These are phyloP conservation scores for Cyamopsis tetragonoloba DNA, from an alignment of 306 rosid species.

Conservation along the genomic window DNA sequence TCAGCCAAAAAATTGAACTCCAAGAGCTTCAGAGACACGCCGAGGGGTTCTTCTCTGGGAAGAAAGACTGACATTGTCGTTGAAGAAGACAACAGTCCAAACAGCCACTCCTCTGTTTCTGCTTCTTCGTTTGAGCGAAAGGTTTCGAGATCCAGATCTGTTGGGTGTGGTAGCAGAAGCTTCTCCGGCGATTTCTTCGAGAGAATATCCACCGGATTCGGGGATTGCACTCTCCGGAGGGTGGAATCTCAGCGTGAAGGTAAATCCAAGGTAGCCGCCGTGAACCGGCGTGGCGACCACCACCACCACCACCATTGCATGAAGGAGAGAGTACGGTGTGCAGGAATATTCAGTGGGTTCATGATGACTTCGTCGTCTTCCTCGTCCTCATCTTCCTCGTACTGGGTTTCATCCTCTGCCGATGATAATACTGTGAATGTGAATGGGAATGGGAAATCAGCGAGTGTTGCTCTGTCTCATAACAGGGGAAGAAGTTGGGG, in stretches of 20 bases:
- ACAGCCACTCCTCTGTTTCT: conserved; percentile 41
- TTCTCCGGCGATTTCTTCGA: conserved; percentile 94
- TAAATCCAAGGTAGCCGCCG: conserved; percentile 34
- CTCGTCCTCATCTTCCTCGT: conserved; percentile 62
- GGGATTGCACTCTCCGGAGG: conserved; percentile 86
- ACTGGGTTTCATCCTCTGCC: conserved; percentile 68
- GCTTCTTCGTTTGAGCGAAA: conserved; percentile 78
- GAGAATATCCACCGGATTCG: conserved; percentile 95
- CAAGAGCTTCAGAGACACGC: conserved; percentile 30
- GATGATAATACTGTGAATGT: conserved; percentile 48
- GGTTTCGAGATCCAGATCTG: conserved; percentile 95
- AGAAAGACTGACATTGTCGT: conserved; percentile 27
- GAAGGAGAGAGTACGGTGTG: conserved; percentile 78
- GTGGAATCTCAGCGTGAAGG: conserved; percentile 94
- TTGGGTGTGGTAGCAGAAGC: conserved; percentile 95
- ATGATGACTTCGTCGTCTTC: conserved; percentile 77
- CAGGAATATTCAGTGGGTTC: conserved; percentile 83
- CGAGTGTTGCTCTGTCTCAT: conserved; percentile 26
- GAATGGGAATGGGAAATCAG: conserved; percentile 38
- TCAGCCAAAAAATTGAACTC: conserved; percentile 22
- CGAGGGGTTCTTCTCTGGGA: conserved; percentile 31
- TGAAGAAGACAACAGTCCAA: conserved; percentile 49
- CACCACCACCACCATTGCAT: conserved; percentile 46
- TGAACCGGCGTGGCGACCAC: conserved; percentile 15
- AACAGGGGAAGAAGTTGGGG: conserved; percentile 64